A percentile compares a stretch with the other conserved stretches of the same genome.
Evolutionary conservation across 2,329 filamentous ascomycete genomes (phyloP).

Genomic region (Fusarium devonianum): DNA sequence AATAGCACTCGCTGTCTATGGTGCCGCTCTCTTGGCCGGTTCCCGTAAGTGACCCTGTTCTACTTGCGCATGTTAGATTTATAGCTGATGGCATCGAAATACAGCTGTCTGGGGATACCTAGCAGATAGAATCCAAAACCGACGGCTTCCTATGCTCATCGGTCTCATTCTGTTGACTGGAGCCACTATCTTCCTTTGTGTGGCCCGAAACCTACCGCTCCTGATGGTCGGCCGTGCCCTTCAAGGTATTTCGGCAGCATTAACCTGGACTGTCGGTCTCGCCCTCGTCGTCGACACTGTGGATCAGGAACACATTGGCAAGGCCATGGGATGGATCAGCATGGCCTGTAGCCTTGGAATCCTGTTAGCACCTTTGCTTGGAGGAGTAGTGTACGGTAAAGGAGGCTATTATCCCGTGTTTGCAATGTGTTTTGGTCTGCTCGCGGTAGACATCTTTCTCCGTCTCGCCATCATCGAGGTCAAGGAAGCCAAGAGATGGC

Average conservation of each 20-base stretch:
- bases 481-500: conserved; percentile 44
- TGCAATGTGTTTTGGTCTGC: conserved; percentile 47
- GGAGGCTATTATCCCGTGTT: conserved; percentile 47
- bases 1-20: conserved; percentile 46
- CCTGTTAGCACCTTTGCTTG: conserved; percentile 44
- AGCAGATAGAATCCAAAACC: conserved; percentile 46
- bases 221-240: conserved; percentile 45
- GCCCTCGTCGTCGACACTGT: conserved; percentile 48
- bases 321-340: conserved; percentile 46
- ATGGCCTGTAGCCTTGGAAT: conserved; percentile 45
- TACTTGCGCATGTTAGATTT: not conserved
- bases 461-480: conserved; percentile 46
- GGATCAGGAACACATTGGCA: conserved; percentile 42
- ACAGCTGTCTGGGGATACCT: conserved; percentile 48
- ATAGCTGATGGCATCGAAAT: conserved; percentile 3
- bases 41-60: conserved; percentile 40
- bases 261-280: conserved; percentile 49
- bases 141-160: conserved; percentile 45
- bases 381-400: conserved; percentile 45
- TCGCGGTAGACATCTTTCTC: conserved; percentile 45
- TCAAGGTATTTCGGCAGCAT: conserved; percentile 45
- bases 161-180: conserved; percentile 43
- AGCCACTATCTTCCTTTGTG: conserved; percentile 45
- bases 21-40: conserved; percentile 41
- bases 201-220: conserved; percentile 43